These are phyloP conservation scores for Trypanosoma conorhini DNA, from an alignment of 208 protist species.

Conservation along the genomic window DNA sequence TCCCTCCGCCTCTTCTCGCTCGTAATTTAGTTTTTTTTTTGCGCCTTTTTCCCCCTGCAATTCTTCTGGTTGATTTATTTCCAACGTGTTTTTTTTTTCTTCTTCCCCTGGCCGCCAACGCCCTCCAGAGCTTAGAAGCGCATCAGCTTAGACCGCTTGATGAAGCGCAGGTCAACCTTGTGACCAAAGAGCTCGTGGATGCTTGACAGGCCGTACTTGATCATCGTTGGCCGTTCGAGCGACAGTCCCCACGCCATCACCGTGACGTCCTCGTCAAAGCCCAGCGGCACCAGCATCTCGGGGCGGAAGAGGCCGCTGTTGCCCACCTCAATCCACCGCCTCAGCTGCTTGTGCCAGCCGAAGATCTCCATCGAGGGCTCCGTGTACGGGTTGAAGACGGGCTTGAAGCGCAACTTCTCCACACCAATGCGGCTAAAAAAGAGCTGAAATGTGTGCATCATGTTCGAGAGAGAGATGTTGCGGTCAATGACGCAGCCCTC, in stretches of 20 bases:
- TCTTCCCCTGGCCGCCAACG: background rate
- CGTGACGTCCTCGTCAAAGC: slow-evolving; percentile 96
- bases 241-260: slow-evolving; percentile 99
- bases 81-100: background rate
- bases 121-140: slow-evolving; percentile 58
- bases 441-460: slow-evolving; percentile 98
- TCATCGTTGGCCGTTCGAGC: slow-evolving; percentile 99
- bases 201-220: slow-evolving; percentile 98
- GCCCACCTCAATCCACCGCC: slow-evolving; percentile 98
- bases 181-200: slow-evolving; percentile 99
- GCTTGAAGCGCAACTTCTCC: slow-evolving; percentile 98
- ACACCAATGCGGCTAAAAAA: slow-evolving; percentile 99
- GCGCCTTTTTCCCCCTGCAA: no score
- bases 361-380: slow-evolving; percentile 99
- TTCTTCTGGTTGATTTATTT: background rate
- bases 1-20: background rate
- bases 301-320: slow-evolving; percentile 99
- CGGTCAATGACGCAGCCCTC: slow-evolving; percentile 99
- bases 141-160: slow-evolving; percentile 84
- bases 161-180: slow-evolving; percentile 86
- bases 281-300: slow-evolving; percentile 99
- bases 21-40: background rate
- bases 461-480: slow-evolving; percentile 97
- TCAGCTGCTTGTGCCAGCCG: slow-evolving; percentile 94
- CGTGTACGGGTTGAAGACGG: slow-evolving; percentile 99